Base-by-base conservation (phyloP, 2,329 filamentous ascomycete genomes). In the Colletotrichum higginsianum region DNA sequence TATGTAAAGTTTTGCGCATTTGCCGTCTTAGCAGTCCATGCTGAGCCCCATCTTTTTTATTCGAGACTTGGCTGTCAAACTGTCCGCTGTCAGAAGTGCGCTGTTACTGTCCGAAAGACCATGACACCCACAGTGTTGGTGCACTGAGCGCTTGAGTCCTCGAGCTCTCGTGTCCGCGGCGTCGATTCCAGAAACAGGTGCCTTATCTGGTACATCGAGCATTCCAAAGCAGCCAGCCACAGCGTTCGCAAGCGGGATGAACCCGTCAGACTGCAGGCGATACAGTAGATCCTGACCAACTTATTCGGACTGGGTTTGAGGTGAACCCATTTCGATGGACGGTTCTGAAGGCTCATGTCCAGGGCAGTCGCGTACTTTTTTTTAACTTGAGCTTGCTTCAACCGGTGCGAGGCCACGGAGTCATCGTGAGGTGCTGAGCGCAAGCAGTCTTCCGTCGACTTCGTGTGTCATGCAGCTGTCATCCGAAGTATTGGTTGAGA, bases 81-180 rank as follows among this genome's bases (percentile, higher is more conserved):
- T 53, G 50, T 30, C 42, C 23, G 18, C 23, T 18, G 42, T 6
- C 26, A 30, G 26, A 30, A 30, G 26, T 26, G 26, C 26, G 26
- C 26, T 26, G 4, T 26, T 26, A 53, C 49, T 49, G 56, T 26
- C 62, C 67, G 62, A n/a, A 46, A 66, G 40, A 61, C 56, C 55
- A 66, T 30, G 38, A 61, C 67, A 66, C 61, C 55, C 61, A 35
- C 21, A 8, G 30, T 42, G 9, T 23, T 30, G 18, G 46, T 35
- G 67, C 67, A 70, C 56, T 55, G 67, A 38, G 55, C 67, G 35
- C 56, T 18, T 18, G n/a, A 40, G 13, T 70, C 49, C 21, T 66
- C 50, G 49, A 66, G 67, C 67, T 66, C 46, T 61, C 15, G 61
- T 66, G 62, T 47, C 42, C 23, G 13, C 55, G 40, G 66, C 66